A percentile compares a stretch with the other conserved stretches of the same genome.
Evolutionary conservation across 192 early-diverging fungal species (phyloP).

Genomic region (Linnemannia elongata): DNA sequence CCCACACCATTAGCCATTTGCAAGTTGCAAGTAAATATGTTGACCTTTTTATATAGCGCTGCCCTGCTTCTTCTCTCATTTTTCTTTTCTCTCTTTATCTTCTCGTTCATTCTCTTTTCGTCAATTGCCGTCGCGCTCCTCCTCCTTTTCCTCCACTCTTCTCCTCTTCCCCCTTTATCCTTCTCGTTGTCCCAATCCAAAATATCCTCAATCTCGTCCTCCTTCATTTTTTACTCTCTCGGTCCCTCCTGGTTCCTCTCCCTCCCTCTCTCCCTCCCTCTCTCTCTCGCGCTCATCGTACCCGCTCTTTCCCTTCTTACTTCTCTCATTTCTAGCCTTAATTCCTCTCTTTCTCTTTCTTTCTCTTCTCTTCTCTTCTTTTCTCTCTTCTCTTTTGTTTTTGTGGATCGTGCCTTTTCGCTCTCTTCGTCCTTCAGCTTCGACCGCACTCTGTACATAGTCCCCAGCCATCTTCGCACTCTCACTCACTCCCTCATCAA

Average conservation of each 20-base stretch:
- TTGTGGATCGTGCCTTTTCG: too few species aligned
- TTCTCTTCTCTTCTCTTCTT: neutral
- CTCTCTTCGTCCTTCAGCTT: too few species aligned
- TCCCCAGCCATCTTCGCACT: neutral
- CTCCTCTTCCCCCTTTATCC: neutral
- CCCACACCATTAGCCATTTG: neutral
- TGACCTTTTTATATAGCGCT: too few species aligned
- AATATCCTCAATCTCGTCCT: neutral
- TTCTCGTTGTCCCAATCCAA: neutral
- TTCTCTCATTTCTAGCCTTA: neutral
- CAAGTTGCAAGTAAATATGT: too few species aligned
- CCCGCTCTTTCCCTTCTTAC: neutral
- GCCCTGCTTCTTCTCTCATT: neutral
- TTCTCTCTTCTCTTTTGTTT: too few species aligned
- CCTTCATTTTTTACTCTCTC: neutral
- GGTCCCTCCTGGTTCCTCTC: neutral
- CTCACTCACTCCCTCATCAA: neutral
- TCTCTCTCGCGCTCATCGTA: neutral
- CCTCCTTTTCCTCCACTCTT: constrained; percentile 1
- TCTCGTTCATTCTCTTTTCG: neutral
- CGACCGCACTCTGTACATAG: too few species aligned
- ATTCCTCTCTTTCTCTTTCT: neutral
- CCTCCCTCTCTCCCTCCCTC: neutral
- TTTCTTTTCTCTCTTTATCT: neutral
- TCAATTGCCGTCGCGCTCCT: neutral